phyloP scores from a whole-genome alignment of 345 rosid genomes.

The Garcia nutans region DNA sequence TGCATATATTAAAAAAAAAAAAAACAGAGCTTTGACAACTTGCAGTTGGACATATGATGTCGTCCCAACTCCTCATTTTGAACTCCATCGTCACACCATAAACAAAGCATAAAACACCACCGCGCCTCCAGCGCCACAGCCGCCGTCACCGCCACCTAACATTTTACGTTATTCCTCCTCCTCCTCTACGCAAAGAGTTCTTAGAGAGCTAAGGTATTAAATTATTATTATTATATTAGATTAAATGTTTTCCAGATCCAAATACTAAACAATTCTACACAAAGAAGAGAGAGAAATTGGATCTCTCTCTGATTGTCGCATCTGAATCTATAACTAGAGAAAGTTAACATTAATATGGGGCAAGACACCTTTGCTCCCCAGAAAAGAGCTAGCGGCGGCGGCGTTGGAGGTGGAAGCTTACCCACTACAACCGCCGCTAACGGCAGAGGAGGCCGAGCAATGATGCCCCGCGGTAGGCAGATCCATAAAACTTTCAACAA shows the following conservation, averaged over 20 bases:
- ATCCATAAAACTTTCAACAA: conserved; percentile 85
- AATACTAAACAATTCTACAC: background rate
- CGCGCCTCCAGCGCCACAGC: background rate
- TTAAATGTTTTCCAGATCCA: conserved; percentile 16
- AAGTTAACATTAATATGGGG: conserved; percentile 40
- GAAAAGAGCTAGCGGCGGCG: conserved; percentile 59
- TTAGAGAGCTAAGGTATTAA: background rate
- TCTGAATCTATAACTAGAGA: background rate
- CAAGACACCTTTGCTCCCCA: conserved; percentile 58
- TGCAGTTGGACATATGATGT: background rate
- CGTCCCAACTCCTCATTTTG: background rate
- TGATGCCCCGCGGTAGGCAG: conserved; percentile 71
- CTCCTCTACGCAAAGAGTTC: background rate
- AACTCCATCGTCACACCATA: background rate
- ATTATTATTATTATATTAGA: background rate
- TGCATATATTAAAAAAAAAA: background rate
- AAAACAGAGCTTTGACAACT: background rate
- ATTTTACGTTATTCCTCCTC: background rate
- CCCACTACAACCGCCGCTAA: conserved; percentile 52
- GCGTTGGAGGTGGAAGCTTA: conserved; percentile 40
- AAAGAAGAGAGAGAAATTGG: conserved; percentile 13
- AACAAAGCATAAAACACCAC: too few species aligned
- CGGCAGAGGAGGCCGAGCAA: conserved; percentile 39
- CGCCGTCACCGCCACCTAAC: background rate
- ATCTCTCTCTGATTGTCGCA: conserved; percentile 4